phyloP scores from a whole-genome alignment of 805 yeast genomes.

The Saturnispora sanitii region DNA sequence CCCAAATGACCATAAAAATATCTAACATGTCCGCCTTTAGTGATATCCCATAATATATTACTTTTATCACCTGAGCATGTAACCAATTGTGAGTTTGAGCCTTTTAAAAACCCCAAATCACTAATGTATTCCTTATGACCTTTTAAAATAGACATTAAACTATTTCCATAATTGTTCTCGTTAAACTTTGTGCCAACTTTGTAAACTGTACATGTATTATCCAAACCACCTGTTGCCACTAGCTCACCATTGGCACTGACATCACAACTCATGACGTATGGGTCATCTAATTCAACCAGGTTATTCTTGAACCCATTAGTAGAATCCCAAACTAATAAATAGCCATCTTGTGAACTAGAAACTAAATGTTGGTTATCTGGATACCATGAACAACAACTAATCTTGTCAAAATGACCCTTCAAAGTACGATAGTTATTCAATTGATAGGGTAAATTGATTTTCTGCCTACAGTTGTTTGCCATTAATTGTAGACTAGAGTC shows the following conservation, averaged over 20 bases:
- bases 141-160: conserved; percentile 45
- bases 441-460: conserved; percentile 7
- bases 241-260: conserved; percentile 54
- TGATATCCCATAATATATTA: conserved; percentile 70
- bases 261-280: conserved; percentile 73
- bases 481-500: conserved; percentile 22
- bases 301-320: conserved; percentile 58
- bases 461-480: conserved; percentile 18
- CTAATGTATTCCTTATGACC: conserved; percentile 82
- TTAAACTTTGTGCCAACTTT: conserved; percentile 23
- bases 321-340: conserved; percentile 75
- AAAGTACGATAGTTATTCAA: conserved; percentile 27
- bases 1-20: conserved; percentile 61
- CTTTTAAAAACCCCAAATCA: conserved; percentile 54
- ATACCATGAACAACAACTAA: conserved; percentile 62
- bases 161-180: conserved; percentile 10
- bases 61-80: conserved; percentile 82
- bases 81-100: conserved; percentile 38
- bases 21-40: conserved; percentile 41
- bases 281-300: conserved; percentile 63
- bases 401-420: conserved; percentile 64
- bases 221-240: conserved; percentile 77
- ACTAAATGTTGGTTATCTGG: conserved; percentile 50
- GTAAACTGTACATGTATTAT: conserved; percentile 68
- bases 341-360: conserved; percentile 82